Evolutionary conservation across 2,329 filamentous ascomycete genomes (phyloP).

Genomic region (Pleoardoris graminearum): DNA sequence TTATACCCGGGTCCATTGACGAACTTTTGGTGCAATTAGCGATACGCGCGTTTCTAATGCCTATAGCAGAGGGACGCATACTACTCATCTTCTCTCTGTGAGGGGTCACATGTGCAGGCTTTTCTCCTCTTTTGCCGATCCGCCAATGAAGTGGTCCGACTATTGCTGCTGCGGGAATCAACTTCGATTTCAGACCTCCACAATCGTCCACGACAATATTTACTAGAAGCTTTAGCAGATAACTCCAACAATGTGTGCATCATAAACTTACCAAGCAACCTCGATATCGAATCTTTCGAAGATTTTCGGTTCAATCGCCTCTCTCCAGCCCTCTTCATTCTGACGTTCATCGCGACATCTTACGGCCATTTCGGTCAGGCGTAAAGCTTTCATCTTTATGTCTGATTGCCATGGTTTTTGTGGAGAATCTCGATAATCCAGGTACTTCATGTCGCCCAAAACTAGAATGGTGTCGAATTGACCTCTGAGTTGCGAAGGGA

Average conservation of each 20-base stretch:
- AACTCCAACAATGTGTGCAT: not conserved
- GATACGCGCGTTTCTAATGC: not conserved
- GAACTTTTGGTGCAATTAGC: constrained; percentile 11
- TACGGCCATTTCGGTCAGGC: constrained; percentile 1
- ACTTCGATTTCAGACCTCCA: constrained; percentile 19
- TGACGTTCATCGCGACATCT: constrained; percentile 7
- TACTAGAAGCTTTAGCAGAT: constrained; percentile 11
- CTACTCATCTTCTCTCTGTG: constrained; percentile 12
- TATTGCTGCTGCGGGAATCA: constrained; percentile 10
- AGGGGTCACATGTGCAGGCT: constrained; percentile 16
- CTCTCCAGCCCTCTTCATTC: constrained; percentile 21
- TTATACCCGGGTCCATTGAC: constrained; percentile 12
- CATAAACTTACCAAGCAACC: constrained; percentile 19
- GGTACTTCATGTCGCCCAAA: constrained; percentile 13
- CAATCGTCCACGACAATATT: constrained; percentile 16
- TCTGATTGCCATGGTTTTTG: constrained; percentile 16
- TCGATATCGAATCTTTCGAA: constrained; percentile 25
- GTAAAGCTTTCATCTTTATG: constrained; percentile 14
- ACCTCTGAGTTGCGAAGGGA: constrained; percentile 14
- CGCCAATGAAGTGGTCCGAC: constrained; percentile 10
- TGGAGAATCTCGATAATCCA: constrained; percentile 10
- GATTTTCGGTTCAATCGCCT: constrained; percentile 12
- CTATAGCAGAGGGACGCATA: not conserved
- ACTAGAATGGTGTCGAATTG: constrained; percentile 18
- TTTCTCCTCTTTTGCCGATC: constrained; percentile 17